Base-by-base conservation (phyloP, 768 basidiomycete species). In the Myochromella boudieri region DNA sequence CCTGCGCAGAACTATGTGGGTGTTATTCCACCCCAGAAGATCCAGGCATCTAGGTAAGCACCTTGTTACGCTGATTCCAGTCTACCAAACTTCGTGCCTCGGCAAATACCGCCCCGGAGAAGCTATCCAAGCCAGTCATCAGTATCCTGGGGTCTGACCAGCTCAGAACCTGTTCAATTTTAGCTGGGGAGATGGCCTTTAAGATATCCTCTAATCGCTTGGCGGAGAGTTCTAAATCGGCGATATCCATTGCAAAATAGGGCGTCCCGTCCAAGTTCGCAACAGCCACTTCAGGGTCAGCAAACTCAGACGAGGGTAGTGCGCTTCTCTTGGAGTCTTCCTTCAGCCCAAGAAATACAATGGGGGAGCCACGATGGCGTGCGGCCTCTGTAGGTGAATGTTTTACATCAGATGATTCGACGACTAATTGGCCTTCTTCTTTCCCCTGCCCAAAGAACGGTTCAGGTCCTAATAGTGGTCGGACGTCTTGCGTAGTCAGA, bases 51-150 rank as follows among this genome's bases (percentile, higher is more conserved):
- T 34, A 18, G 8, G 32, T 14, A 55, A 70, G 26, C 57, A 82
- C 93, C 73, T 84, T 91, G 67, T 95, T 95, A 44, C 93, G 74
- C 40, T 72, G 74, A 63, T 97, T 98, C 95, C 95, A 99, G 61
- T 98, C 95, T 2, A 88, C 74, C 79, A 97, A 71, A 33, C 84
- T 87, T 46, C 91, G 71, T 1, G 86, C 90, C 45, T 78, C 75
- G 0, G 90, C 89, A 59, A 91, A 91, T 0, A 97, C 66, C 0
- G 80, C 84, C 1, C 86, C 90, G 25, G 81, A 80, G 58, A 87
- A 84, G 2, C 57, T 57, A 56, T 82, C 80, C 57, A 95, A 69
- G 12, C 62, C 67, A 2, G 70, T 68, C 65, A 81, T 77, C 32
- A 83, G 71, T 2, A 71, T 57, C 41, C 90, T 65, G 3, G 91